Evolutionary conservation across 169 alveolate genomes (phyloP).

Genomic region (Eimeria necatrix): DNA sequence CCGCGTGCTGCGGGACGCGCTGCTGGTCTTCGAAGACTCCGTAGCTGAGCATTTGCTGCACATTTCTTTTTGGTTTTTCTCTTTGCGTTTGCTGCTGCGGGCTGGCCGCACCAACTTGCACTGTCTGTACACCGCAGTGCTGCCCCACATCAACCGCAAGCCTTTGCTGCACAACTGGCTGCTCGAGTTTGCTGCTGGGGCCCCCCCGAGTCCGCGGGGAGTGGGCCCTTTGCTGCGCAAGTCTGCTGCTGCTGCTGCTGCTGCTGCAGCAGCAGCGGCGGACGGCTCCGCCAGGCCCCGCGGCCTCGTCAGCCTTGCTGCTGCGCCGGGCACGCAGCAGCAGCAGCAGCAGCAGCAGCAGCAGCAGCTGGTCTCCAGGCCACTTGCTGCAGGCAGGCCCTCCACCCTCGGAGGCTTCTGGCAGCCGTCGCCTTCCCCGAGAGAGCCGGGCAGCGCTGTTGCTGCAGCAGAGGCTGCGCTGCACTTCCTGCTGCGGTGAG

Average conservation of each 20-base stretch:
- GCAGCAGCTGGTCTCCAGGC: not conserved
- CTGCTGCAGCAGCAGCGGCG: conserved; percentile 13
- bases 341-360: conserved; percentile 30
- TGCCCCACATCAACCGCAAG: conserved; percentile 84
- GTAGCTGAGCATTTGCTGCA: conserved; percentile 78
- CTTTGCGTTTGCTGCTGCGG: conserved; percentile 79
- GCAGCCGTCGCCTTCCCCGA: conserved; percentile 81
- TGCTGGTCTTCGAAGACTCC: conserved; percentile 82
- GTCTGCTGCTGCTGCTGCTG: conserved; percentile 31
- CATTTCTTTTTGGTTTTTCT: conserved; percentile 84
- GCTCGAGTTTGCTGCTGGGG: conserved; percentile 3
- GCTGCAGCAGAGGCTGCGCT: conserved; percentile 83
- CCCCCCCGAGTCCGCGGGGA: conserved; percentile 61
- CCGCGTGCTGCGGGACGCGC: conserved; percentile 80
- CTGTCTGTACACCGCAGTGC: conserved; percentile 82
- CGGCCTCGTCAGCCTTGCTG: conserved; percentile 61
- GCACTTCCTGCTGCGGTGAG: conserved; percentile 75
- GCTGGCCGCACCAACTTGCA: conserved; percentile 78
- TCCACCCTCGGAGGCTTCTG: conserved; percentile 78
- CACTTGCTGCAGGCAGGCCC: not conserved
- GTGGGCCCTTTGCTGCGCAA: not conserved
- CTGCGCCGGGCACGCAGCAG: conserved; percentile 7
- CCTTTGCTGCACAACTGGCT: conserved; percentile 84
- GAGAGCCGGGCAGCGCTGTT: conserved; percentile 76
- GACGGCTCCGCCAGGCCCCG: not conserved